Base-by-base conservation (phyloP, 2,329 filamentous ascomycete species). In the Aspergillus alliaceus region DNA sequence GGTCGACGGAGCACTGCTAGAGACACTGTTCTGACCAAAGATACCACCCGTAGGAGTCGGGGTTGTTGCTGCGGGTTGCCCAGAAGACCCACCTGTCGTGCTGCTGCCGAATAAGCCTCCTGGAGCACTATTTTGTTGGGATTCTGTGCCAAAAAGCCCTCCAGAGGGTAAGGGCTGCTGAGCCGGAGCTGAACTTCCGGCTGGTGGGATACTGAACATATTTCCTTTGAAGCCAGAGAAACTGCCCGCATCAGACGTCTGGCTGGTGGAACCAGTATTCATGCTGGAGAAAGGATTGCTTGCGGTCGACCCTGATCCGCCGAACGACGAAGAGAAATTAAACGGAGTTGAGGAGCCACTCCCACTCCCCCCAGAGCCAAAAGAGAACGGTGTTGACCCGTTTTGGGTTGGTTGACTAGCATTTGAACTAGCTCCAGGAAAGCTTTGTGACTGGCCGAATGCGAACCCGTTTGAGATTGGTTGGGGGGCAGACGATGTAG, bases 201-300 rank as follows among this genome's bases (percentile, higher is more conserved):
- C 24, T 22, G 69, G 54, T 14, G 68, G 61, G 22, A 69, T 14
- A 40, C 65, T 72, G 59, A 75, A 75, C 34, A 72, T 61, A 48
- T 54, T 69, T 37, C 72, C 72, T 49, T 71, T 64, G 46, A 72
- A 73, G 2, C 71, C 72, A 39, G 62, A 64, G 47, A 69, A 69
- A 46, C 60, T 63, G 15, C 34, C 40, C 7, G 59, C 61, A 20
- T 55, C 59, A n/a, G 62, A 35, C 24, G 60, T 56, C 51, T 69
- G 68, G 25, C 40, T 61, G 34, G 62, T 48, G 31, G 34, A 56
- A 31, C 56, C 55, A 11, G 66, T 66, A 39, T 60, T 65, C 56
- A 70, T 65, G 42, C 57, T 73, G 29, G 66, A 64, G 53, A 77
- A 77, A 15, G 75, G 75, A 57, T 77, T 77, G 51, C 61, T 71